Percentiles rank a stretch among this genome's conserved stretches.
These are phyloP conservation scores for Phytophthora uliginosa DNA, from an alignment of 352 stramenopile species.

Conservation along the genomic window DNA sequence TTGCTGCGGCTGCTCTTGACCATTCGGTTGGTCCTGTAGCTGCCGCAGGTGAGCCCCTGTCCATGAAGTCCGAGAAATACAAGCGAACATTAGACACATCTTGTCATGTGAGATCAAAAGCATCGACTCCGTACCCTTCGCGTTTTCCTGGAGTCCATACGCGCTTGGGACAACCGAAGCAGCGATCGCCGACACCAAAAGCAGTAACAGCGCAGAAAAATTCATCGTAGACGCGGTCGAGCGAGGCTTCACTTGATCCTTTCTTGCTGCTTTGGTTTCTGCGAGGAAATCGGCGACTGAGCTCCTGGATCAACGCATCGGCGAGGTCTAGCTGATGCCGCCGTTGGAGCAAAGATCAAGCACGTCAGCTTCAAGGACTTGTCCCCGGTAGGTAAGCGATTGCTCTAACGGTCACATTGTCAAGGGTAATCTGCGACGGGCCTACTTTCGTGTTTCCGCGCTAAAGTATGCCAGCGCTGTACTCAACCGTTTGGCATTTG, in stretches of 20 bases:
- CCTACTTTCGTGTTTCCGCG: not conserved
- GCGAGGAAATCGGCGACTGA: slow-evolving; percentile 30
- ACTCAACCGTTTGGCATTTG: not conserved
- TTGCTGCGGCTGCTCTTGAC: slow-evolving; percentile 7
- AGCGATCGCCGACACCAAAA: slow-evolving; percentile 21
- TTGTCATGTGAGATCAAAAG: not conserved
- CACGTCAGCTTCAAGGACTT: not conserved
- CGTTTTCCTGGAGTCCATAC: not conserved
- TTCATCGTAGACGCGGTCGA: slow-evolving; percentile 18
- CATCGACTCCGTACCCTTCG: slow-evolving; percentile 6
- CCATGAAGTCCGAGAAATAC: not conserved
- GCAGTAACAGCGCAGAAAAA: slow-evolving; percentile 13
- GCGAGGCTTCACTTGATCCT: slow-evolving; percentile 1
- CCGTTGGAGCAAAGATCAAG: slow-evolving; percentile 2
- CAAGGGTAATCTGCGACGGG: not conserved
- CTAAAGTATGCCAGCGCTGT: not conserved
- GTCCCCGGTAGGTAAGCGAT: not conserved
- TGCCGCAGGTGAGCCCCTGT: slow-evolving; percentile 21
- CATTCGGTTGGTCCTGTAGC: slow-evolving; percentile 23
- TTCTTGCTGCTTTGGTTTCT: slow-evolving; percentile 1
- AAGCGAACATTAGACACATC: not conserved
- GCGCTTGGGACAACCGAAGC: not conserved
- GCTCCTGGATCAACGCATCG: not conserved
- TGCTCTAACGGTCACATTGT: not conserved
- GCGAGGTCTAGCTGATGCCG: not conserved